Conservation (phyloP, 495 filamentous ascomycete species). For the Penicillium pulvis region DNA sequence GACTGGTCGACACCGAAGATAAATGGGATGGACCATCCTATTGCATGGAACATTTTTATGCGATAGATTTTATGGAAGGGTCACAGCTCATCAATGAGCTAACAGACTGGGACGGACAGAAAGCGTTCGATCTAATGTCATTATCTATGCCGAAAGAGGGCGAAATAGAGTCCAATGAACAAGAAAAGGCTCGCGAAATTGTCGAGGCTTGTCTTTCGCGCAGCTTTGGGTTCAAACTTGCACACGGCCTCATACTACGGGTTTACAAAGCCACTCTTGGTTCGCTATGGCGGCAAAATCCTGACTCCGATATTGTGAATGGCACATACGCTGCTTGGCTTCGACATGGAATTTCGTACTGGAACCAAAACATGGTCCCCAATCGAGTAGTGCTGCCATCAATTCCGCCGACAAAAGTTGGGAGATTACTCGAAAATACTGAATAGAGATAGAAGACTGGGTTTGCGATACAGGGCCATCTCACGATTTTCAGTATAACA, state of each 20-base stretch:
- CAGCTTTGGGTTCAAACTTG: conserved; percentile 56
- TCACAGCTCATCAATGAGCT: conserved; percentile 54
- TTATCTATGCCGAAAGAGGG: conserved; percentile 45
- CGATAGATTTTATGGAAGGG: conserved; percentile 50
- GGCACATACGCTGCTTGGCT: conserved; percentile 30
- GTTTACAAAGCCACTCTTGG: conserved; percentile 33
- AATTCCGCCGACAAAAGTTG: neutral
- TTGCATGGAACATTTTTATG: conserved; percentile 46
- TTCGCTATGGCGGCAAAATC: conserved; percentile 25
- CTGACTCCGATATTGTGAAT: conserved; percentile 24
- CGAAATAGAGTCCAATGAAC: conserved; percentile 49
- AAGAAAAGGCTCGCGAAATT: conserved; percentile 50
- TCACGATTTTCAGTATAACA: too few species aligned
- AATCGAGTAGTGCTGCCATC: neutral
- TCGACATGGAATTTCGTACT: conserved; percentile 14
- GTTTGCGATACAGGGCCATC: too few species aligned
- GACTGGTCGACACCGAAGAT: conserved; percentile 50
- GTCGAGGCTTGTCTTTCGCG: conserved; percentile 49
- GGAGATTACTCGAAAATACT: neutral
- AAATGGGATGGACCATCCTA: conserved; percentile 57
- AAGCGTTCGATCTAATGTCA: conserved; percentile 53
- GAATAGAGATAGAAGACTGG: neutral
- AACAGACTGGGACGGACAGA: conserved; percentile 50
- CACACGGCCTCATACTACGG: conserved; percentile 51
- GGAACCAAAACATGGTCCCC: neutral